Percentiles rank a stretch among this genome's conserved stretches.
Evolutionary conservation across 768 basidiomycete species (phyloP).

Genomic region (Kwoniella dendrophila): DNA sequence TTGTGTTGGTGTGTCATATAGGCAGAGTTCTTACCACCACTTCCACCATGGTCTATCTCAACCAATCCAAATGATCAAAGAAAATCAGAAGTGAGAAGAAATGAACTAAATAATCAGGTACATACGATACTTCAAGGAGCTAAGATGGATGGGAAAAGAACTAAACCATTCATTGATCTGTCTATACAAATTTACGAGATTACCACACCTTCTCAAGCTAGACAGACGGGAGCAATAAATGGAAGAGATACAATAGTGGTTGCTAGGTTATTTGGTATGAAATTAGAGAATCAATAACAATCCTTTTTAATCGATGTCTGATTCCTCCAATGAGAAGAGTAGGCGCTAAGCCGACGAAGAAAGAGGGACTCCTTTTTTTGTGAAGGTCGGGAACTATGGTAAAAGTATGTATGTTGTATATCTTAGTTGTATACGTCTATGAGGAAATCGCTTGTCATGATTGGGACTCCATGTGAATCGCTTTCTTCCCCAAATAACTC

Average conservation of each 20-base stretch:
- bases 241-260: conserved; percentile 4
- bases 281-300: no score
- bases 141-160: conserved; percentile 34
- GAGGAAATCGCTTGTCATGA: no score
- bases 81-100: conserved; percentile 16
- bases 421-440: no score
- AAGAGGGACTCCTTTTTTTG: no score
- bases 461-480: no score
- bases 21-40: conserved; percentile 37
- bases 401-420: no score
- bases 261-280: conserved; percentile 18
- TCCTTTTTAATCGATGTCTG: no score
- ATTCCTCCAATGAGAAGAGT: no score
- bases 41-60: conserved; percentile 27
- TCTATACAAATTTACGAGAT: conserved; percentile 28
- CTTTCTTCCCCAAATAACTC: no score
- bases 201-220: not conserved
- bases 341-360: no score
- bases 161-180: conserved; percentile 35
- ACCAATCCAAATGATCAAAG: conserved; percentile 32
- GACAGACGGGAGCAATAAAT: not conserved
- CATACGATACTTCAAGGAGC: conserved; percentile 33
- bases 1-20: not conserved
- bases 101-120: conserved; percentile 11
- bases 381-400: no score